Evolutionary conservation across 1,284 basidiomycete genomes (phyloP), one percentile per base, ranked within the genome.

Genomic region (Fomitopsis pinicola): DNA sequence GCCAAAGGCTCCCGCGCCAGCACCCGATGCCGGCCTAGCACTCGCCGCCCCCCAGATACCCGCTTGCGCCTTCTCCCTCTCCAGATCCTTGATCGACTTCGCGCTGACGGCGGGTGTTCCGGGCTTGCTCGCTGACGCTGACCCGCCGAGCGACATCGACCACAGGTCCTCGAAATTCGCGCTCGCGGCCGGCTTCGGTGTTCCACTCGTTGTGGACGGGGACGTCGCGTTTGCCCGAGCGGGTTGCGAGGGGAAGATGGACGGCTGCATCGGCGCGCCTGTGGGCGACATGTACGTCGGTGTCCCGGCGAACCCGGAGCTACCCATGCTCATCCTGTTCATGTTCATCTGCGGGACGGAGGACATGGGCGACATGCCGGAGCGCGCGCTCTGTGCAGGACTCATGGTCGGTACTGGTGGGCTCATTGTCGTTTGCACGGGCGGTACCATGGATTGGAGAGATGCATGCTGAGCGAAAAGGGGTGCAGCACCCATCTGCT

Each of bases 91-190:
- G 67, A 95, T 95, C 50, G 88, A 92, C 80, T 94, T 95, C 15
- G 78, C 80, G 19, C 66, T 69, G 0, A 71, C 68, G 7, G 72
- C 66, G 15, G 72, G 62, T 6, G 71, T 58, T 8, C 70, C 59
- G 40, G 63, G 62, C 9, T 75, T 64, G 45, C 73, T 69, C 22
- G 59, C 46, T 5, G 64, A 35, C 5, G 68, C 42, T 17, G 66
- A 10, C n/a, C 77, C 72, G 38, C 90, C 89, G 22, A 97, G 82
- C 1, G 92, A 93, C 78, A 95, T 82, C 19, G 85, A 85, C 92
- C 94, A 98, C 62, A 98, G 76, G 72, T 98, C 95, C 67, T 97
- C 96, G 70, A 98, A 98, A 69, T 80, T 82, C 67, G 80, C 71
- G 68, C 71, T 68, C 64, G 79, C 65, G 56, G 72, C 62, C 48